Percentiles rank a stretch among this genome's conserved stretches.
Conservation (phyloP, 1,284 basidiomycete species). For the Marasmius sp. region DNA sequence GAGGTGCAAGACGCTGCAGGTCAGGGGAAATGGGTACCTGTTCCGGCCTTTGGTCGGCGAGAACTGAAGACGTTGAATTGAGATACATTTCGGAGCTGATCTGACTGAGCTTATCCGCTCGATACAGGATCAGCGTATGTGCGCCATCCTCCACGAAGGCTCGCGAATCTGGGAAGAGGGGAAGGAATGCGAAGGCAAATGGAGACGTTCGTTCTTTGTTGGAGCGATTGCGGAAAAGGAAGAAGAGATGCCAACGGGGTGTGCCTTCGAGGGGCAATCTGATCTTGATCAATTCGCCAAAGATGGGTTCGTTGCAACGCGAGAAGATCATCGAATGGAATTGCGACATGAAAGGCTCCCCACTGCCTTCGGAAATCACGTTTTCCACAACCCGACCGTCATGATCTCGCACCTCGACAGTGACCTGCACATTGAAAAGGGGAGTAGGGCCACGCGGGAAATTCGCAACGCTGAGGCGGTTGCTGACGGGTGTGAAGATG, state of each 20-base stretch:
- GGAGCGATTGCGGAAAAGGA: slow-evolving; percentile 86
- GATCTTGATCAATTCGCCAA: slow-evolving; percentile 92
- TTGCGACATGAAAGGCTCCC: slow-evolving; percentile 77
- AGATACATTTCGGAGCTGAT: slow-evolving; percentile 73
- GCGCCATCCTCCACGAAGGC: slow-evolving; percentile 91
- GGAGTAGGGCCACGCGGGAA: slow-evolving; percentile 56
- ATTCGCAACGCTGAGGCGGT: slow-evolving; percentile 63
- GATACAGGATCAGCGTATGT: slow-evolving; percentile 83
- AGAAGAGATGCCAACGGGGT: slow-evolving; percentile 89
- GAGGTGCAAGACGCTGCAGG: slow-evolving; percentile 63
- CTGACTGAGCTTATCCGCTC: slow-evolving; percentile 66
- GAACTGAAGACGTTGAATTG: slow-evolving; percentile 58
- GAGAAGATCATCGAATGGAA: slow-evolving; percentile 92
- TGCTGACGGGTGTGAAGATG: slow-evolving; percentile 60
- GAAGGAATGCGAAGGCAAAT: slow-evolving; percentile 92
- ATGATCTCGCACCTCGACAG: slow-evolving; percentile 82
- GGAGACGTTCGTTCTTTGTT: slow-evolving; percentile 56
- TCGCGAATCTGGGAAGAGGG: slow-evolving; percentile 77
- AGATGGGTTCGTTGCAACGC: slow-evolving; percentile 84
- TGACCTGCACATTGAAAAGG: slow-evolving; percentile 83
- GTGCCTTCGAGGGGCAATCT: slow-evolving; percentile 70
- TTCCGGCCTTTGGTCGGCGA: slow-evolving; percentile 55
- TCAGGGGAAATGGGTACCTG: slow-evolving; percentile 61
- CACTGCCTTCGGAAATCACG: slow-evolving; percentile 82
- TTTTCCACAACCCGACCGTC: slow-evolving; percentile 75